Evolutionary conservation across 208 protist species (phyloP).

Genomic region (Acanthamoeba culbertsoni): DNA sequence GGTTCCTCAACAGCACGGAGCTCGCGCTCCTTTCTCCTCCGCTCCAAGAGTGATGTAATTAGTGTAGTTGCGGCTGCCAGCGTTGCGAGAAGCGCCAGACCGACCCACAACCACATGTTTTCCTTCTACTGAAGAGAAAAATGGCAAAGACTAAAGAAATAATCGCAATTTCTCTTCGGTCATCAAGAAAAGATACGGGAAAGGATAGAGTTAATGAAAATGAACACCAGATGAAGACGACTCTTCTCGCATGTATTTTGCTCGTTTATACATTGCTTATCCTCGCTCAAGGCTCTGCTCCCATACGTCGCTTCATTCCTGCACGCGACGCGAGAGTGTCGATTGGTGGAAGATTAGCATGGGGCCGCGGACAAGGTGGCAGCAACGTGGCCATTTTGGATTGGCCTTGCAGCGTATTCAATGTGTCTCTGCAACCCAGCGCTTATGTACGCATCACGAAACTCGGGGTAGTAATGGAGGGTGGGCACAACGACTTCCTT

Average conservation of each 20-base stretch:
- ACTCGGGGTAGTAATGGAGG: constrained; percentile 8
- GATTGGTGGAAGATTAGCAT: background rate
- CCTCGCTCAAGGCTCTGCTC: no score
- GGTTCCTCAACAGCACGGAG: background rate
- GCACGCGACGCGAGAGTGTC: background rate
- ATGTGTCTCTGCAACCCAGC: background rate
- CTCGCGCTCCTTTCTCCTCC: background rate
- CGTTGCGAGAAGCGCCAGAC: background rate
- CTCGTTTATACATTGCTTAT: no score
- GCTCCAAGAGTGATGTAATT: background rate
- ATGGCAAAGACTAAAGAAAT: no score
- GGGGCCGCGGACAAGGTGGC: background rate
- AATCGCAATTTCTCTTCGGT: no score
- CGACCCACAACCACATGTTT: background rate
- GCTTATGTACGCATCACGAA: background rate
- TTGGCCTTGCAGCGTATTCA: background rate
- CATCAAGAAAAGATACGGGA: no score
- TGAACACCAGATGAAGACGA: no score
- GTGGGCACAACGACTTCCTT: constrained; percentile 49
- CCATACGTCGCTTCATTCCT: no score
- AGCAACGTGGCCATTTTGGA: background rate
- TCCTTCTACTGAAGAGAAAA: background rate
- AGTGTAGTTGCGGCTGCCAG: background rate
- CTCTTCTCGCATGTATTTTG: no score
- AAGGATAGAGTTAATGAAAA: no score